Base-by-base conservation (phyloP, 257 asterid genomes). In the Scutellaria barbata region DNA sequence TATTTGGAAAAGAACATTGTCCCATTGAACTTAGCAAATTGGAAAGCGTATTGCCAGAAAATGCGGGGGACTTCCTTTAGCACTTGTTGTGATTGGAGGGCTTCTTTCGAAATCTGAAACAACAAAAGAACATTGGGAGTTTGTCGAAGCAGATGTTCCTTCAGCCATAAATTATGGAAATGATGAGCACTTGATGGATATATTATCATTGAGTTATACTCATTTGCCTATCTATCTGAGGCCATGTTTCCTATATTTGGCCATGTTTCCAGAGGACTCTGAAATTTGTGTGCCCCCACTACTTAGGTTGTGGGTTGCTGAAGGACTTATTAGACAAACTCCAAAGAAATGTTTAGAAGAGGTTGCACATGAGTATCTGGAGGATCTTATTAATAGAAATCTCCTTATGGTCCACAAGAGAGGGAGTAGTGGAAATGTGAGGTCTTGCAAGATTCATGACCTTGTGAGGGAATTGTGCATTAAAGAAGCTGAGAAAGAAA, bases 61-160 rank as follows among this genome's bases (percentile, higher is more conserved):
- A 48, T 79, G 83, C 18, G 22, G 66, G 3, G 83, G 83, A 14
- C 80, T 79, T 33, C 83, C 80, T 7, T 57, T 79, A 13, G 74
- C 80, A 39, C 59, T 75, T 46, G 68, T 66, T 8, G 77, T 79
- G 20, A 61, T 79, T 40, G 72, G 77, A 8, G 80, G 83, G 18
- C 63, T 70, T 54, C 80, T 79, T 20, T 68, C 68, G 11, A 79
- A 65, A 22, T 65, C 66, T 10, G 57, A 58, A 39, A 57, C 22
- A 59, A 71, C 68, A 18, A 46, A 22, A 35, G 78, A 72, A 10
- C 55, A 69, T 8, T 79, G 76, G 83, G 70, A 67, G 69, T 42
- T 10, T 50, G 63, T 79, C 18, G 75, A 67, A 14, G 20, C 12
- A 43, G 43, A 71, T 59, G 60, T 66, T 37, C 11, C 56, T 11